Evolutionary conservation across 306 rosid genomes (phyloP).

Genomic region (Hylodesmum podocarpum): DNA sequence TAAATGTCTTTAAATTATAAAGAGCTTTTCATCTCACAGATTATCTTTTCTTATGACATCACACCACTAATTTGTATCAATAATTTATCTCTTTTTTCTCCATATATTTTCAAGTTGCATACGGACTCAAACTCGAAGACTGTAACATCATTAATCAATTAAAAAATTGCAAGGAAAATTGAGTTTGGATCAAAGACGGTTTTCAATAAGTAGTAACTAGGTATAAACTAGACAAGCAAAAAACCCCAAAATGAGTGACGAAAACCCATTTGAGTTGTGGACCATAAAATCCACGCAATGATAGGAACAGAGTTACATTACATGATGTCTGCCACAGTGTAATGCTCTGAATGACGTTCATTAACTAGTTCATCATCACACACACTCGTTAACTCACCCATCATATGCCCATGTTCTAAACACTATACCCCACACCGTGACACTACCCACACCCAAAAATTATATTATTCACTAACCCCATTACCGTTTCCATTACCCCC

Average conservation of each 20-base stretch:
- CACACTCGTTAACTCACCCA: not conserved
- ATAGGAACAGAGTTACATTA: not conserved
- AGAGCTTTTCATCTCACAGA: no score
- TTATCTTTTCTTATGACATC: no score
- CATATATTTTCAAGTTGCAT: no score
- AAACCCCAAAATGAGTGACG: not conserved
- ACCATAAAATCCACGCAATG: constrained; percentile 5
- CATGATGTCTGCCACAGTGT: constrained; percentile 22
- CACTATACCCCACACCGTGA: constrained; percentile 6
- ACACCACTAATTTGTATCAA: no score
- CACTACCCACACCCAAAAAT: not conserved
- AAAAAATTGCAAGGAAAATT: not conserved
- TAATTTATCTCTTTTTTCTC: no score
- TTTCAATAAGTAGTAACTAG: not conserved
- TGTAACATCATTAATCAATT: not conserved
- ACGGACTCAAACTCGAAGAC: no score
- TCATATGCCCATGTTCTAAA: not conserved
- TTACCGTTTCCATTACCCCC: not conserved
- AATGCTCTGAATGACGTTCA: constrained; percentile 3
- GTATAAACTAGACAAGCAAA: not conserved
- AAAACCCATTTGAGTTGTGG: constrained; percentile 10
- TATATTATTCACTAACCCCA: not conserved
- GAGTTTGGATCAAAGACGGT: not conserved
- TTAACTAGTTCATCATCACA: not conserved
- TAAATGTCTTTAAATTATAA: no score